A percentile compares a stretch with the other conserved stretches of the same genome.
phyloP scores from a whole-genome alignment of 2,329 filamentous ascomycete genomes.

The Dothiorella sarmentorum region DNA sequence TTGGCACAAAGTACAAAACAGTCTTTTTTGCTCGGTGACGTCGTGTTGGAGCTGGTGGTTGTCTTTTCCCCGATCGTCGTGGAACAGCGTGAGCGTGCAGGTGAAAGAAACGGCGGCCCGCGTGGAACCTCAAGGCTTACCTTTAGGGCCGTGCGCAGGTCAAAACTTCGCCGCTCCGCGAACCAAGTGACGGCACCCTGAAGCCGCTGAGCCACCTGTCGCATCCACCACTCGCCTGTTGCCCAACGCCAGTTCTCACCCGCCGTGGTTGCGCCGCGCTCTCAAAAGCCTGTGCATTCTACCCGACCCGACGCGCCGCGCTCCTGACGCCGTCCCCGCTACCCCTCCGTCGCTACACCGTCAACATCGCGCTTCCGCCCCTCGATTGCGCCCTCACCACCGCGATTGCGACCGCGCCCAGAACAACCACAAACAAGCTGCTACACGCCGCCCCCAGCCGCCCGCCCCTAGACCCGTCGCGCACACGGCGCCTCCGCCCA shows the following conservation, averaged over 20 bases:
- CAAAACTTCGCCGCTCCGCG: conserved; percentile 7
- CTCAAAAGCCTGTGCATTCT: neutral
- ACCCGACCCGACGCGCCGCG: conserved; percentile 10
- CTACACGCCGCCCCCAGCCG: neutral
- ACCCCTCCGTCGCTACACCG: conserved; percentile 1
- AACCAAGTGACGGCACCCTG: conserved; percentile 8
- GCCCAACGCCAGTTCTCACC: neutral
- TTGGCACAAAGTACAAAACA: conserved; percentile 13
- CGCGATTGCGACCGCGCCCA: neutral
- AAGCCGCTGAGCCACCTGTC: conserved; percentile 12
- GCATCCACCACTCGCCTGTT: neutral
- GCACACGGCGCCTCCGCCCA: neutral
- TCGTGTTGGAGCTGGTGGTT: neutral
- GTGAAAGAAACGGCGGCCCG: neutral
- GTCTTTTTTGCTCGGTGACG: conserved; percentile 3
- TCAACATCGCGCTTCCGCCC: neutral
- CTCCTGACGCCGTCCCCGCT: conserved; percentile 6
- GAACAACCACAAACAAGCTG: neutral
- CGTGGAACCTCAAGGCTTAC: no score
- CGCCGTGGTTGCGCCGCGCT: conserved; percentile 1
- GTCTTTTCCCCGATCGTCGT: conserved; percentile 13
- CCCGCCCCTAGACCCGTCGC: neutral
- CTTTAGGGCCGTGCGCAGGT: conserved; percentile 2
- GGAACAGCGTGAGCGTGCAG: neutral
- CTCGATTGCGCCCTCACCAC: conserved; percentile 1